A percentile compares a stretch with the other conserved stretches of the same genome.
Evolutionary conservation across 495 filamentous ascomycete species (phyloP).

Genomic region (Neurospora intermedia): DNA sequence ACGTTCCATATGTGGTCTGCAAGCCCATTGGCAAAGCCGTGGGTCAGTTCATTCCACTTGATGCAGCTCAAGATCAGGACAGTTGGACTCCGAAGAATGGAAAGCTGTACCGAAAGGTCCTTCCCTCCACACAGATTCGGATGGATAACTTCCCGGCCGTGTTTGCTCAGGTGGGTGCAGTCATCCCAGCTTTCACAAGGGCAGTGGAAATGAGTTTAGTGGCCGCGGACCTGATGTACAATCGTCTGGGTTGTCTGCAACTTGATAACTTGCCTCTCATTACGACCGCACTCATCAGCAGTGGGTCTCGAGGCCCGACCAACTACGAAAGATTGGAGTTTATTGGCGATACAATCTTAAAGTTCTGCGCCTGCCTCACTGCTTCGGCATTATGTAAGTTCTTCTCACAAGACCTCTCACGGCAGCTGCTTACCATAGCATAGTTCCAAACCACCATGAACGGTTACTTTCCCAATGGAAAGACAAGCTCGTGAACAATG

Average conservation of each 20-base stretch:
- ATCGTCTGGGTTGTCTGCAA: slow-evolving; percentile 42
- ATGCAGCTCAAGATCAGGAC: background rate
- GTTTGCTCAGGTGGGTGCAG: slow-evolving; percentile 54
- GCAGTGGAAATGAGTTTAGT: slow-evolving; percentile 55
- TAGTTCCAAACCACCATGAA: slow-evolving; percentile 63
- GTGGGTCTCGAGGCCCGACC: slow-evolving; percentile 44
- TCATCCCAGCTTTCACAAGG: slow-evolving; percentile 66
- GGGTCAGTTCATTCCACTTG: slow-evolving; percentile 45
- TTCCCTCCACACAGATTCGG: slow-evolving; percentile 24
- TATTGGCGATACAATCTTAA: slow-evolving; percentile 79
- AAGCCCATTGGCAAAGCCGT: slow-evolving; percentile 29
- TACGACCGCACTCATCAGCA: slow-evolving; percentile 61
- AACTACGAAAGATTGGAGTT: slow-evolving; percentile 89
- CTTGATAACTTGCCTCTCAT: slow-evolving; percentile 50
- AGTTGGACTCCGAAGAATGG: background rate
- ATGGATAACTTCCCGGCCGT: slow-evolving; percentile 47
- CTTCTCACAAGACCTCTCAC: background rate
- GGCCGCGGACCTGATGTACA: slow-evolving; percentile 50
- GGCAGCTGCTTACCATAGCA: background rate
- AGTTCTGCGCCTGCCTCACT: slow-evolving; percentile 57
- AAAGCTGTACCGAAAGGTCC: slow-evolving; percentile 23
- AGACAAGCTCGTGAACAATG: slow-evolving; percentile 63
- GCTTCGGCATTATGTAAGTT: slow-evolving; percentile 46
- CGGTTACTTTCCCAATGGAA: slow-evolving; percentile 61
- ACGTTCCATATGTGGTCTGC: slow-evolving; percentile 40